Percentiles rank a stretch among this genome's conserved stretches.
Conservation (phyloP, 2,329 filamentous ascomycete genomes). For the Pseudomassariella vexata region DNA sequence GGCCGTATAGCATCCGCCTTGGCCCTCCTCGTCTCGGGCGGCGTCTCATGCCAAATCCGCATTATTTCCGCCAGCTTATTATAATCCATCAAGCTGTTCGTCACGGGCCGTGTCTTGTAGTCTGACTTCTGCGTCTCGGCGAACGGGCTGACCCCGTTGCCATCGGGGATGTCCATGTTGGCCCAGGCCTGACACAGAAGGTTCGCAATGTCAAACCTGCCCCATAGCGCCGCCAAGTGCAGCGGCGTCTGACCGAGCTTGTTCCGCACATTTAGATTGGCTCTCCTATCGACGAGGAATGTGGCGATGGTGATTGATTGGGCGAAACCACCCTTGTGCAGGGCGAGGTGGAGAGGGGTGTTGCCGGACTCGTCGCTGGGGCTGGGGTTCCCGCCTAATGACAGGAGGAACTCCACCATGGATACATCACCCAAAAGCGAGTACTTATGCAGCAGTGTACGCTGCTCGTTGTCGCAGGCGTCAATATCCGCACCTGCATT, state of each 20-base stretch:
- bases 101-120: constrained; percentile 3
- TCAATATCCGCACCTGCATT: constrained; percentile 7
- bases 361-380: constrained; percentile 1
- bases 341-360: constrained; percentile 6
- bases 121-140: constrained; percentile 6
- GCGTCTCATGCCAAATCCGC: too few species aligned
- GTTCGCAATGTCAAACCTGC: constrained; percentile 7
- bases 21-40: too few species aligned
- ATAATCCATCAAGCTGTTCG: constrained; percentile 2
- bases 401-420: constrained; percentile 8
- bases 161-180: constrained; percentile 5
- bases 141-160: constrained; percentile 3
- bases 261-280: constrained; percentile 8
- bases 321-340: constrained; percentile 3
- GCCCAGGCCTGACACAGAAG: constrained; percentile 7
- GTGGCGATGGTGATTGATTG: constrained; percentile 4
- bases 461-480: constrained; percentile 1
- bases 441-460: constrained; percentile 7
- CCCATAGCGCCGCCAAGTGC: constrained; percentile 11
- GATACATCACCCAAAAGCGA: constrained; percentile 1
- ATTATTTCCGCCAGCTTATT: too few species aligned
- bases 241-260: constrained; percentile 11
- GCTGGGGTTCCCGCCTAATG: constrained; percentile 5
- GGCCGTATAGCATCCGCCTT: too few species aligned
- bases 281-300: constrained; percentile 7